Base-by-base conservation (phyloP, 169 alveolate genomes). In the Perkinsus olseni region DNA sequence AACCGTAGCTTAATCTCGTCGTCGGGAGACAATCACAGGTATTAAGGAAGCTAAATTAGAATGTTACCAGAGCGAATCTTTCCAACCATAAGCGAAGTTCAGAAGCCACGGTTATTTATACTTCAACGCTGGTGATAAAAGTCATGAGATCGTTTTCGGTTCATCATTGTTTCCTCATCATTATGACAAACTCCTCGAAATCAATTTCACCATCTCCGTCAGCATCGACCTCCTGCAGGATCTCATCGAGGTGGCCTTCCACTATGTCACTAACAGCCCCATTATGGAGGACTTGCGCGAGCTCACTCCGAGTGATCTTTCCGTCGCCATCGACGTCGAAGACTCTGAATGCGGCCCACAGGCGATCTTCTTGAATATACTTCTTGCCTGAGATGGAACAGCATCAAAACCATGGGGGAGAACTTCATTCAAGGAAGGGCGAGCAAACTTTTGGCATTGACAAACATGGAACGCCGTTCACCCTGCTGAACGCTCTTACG, bases 321-420 rank as follows among this genome's bases (percentile, higher is more conserved):
- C 98, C 98, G 51, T 95, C 96, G 38, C 96, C 97, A 94, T 96
- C 97, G 51, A 94, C 95, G 94, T 96, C 98, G 39, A 96, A 96
- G n/a, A 95, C 97, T 38, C 96, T 94, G 90, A 96, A 96, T 62
- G 98, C 98, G 0, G 97, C 95, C 95, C 96, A 96, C 91, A 93
- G 93, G 45, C 51, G 91, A 38, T 91, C 94, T 37, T 91, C 93
- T n/a, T 50, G 91, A 38, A 91, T 74, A 92, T 94, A 93, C 93
- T 62, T 93, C 93, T 94, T 94, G 94, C 93, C 92, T 39, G 31
- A 62, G 50, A 6, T 40, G 11, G 50, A 11, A n/a, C n/a, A n/a
- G n/a, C n/a, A n/a, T n/a, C 21, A 92, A 94, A 92, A 92, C 45
- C 90, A 38, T 91, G 91, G 10, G 91, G 51, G 38, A 31, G 51